Evolutionary conservation across 176 grass and related monocot genomes (phyloP), one percentile per base, ranked within the genome.

Genomic region (Pharus latifolius): DNA sequence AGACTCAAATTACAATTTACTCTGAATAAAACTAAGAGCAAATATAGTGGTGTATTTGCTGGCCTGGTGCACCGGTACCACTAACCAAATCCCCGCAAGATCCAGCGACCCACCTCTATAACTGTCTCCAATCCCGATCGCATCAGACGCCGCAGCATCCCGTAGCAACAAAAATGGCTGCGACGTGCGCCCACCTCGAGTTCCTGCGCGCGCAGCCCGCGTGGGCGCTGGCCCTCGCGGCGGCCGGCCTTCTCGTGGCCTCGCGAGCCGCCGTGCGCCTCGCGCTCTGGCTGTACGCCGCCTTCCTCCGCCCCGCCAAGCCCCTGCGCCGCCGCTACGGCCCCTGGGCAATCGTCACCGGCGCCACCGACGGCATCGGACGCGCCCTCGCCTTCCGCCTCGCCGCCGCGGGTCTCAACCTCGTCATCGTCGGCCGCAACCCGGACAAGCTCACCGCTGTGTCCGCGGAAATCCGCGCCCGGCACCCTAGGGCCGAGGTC

Each of bases 361-460:
- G 91, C 22, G 77, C 91, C 63, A 90, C 87, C 29, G 84, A 89
- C 67, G 91, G 91, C 41, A 96, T 96, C 65, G 87, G 87, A 20
- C 76, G 68, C 60, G 84, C 87, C 8, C 46, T 96, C 2, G 84
- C 87, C 2, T 68, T 87, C 62, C 80, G 72, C 69, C 60, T 96
- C 35, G 91, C 87, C 31, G 81, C 69, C 2, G 33, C 49, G 2
- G 91, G 60, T 2, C 76, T 96, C 42, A 25, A 68, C 50, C 17
- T 96, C 70, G 79, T 96, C 17, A 78, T 91, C 65, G 91, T 96
- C 12, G 91, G 84, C 23, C 87, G 91, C 72, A 88, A 38, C 70
- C 58, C 84, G 15, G 87, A 83, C 46, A 96, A 96, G 74, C 84
- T 96, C 18, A 67, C 63, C 51, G 48, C 80, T 18, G 74, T 85